Evolutionary conservation across 768 basidiomycete genomes (phyloP).

Genomic region (Leccinellum luteum): DNA sequence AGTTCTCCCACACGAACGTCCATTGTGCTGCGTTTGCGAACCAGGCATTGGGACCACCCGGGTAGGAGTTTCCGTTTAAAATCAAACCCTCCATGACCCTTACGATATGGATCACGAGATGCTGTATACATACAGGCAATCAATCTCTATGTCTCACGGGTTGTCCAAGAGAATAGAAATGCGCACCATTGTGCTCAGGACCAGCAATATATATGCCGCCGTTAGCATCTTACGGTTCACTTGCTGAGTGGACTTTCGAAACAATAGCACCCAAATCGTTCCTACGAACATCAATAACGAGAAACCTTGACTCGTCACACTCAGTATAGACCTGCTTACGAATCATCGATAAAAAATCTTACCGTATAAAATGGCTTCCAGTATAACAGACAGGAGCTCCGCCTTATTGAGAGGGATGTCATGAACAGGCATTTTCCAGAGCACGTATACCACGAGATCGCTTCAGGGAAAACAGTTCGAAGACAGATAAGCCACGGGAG

Average conservation of each 20-base stretch:
- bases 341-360: background rate
- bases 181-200: constrained; percentile 31
- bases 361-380: constrained; percentile 23
- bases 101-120: constrained; percentile 24
- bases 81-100: constrained; percentile 29
- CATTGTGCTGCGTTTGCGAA: constrained; percentile 26
- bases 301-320: constrained; percentile 24
- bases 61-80: constrained; percentile 11
- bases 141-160: background rate
- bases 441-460: background rate
- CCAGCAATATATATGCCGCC: constrained; percentile 25
- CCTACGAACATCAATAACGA: constrained; percentile 35
- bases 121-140: constrained; percentile 11
- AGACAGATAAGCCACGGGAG: background rate
- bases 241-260: background rate
- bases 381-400: background rate
- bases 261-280: constrained; percentile 25
- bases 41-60: constrained; percentile 21
- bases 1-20: constrained; percentile 30
- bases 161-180: background rate
- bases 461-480: background rate
- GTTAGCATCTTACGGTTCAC: constrained; percentile 24
- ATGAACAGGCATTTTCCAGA: background rate
- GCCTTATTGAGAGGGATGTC: background rate
- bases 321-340: background rate